phyloP scores from a whole-genome alignment of 2,329 filamentous ascomycete genomes.

The Cryphonectria naterciae region DNA sequence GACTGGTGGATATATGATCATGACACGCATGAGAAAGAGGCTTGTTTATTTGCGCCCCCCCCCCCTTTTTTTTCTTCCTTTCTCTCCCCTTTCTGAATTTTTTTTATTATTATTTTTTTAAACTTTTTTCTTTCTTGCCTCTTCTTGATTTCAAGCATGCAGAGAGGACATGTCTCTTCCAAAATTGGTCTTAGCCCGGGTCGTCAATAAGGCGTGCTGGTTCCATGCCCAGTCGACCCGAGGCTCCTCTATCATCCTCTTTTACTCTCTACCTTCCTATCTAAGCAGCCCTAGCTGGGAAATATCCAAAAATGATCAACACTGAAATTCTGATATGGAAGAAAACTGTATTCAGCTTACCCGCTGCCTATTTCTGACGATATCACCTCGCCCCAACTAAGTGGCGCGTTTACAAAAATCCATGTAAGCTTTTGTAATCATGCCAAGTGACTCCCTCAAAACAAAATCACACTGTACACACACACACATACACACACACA shows the following conservation, averaged over 20 bases:
- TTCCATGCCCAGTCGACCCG: slow-evolving; percentile 12
- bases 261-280: slow-evolving; percentile 5
- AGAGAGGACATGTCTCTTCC: background rate
- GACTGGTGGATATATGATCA: background rate
- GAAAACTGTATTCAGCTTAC: background rate
- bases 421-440: background rate
- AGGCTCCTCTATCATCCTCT: background rate
- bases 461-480: background rate
- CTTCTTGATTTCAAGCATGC: background rate
- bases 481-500: background rate
- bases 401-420: background rate
- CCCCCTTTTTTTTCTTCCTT: too few species aligned
- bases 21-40: background rate
- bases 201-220: slow-evolving; percentile 14
- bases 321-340: background rate
- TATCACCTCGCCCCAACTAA: background rate
- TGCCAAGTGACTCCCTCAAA: background rate
- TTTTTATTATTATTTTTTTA: too few species aligned
- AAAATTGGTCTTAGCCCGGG: background rate
- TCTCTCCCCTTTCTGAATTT: background rate
- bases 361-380: background rate
- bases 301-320: background rate
- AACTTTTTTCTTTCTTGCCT: background rate
- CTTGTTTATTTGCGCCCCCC: too few species aligned
- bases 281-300: background rate